Conservation (phyloP, 2,329 filamentous ascomycete species). For the Fusarium buxicola region DNA sequence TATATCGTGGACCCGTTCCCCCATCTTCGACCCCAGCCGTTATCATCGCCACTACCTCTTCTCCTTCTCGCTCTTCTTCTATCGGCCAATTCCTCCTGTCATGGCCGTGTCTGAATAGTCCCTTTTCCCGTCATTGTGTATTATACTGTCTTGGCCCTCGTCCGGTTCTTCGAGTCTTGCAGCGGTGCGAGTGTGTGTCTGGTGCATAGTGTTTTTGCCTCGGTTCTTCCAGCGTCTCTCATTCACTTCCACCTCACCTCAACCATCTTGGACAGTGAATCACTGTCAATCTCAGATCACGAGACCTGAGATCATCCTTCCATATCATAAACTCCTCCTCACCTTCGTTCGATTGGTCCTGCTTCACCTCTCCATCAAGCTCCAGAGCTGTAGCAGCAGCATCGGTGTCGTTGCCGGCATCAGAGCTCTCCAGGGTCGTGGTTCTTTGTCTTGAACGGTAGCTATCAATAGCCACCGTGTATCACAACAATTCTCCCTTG, state of each 20-base stretch:
- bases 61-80: constrained; percentile 40
- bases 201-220: constrained; percentile 45
- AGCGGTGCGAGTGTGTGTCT: constrained; percentile 42
- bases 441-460: constrained; percentile 15
- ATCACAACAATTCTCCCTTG: constrained; percentile 21
- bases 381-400: constrained; percentile 2
- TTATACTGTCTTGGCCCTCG: constrained; percentile 36
- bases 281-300: constrained; percentile 39
- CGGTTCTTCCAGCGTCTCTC: constrained; percentile 44
- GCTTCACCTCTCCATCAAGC: constrained; percentile 11
- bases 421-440: constrained; percentile 10
- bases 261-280: constrained; percentile 38
- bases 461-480: constrained; percentile 24
- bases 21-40: constrained; percentile 46
- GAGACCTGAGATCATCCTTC: constrained; percentile 26
- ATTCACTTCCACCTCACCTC: constrained; percentile 38
- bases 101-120: constrained; percentile 47
- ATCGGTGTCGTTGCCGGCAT: constrained; percentile 6
- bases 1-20: constrained; percentile 61
- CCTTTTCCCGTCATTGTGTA: constrained; percentile 44
- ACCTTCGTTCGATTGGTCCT: constrained; percentile 28
- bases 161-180: constrained; percentile 35
- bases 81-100: constrained; percentile 42
- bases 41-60: constrained; percentile 46
- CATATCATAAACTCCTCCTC: constrained; percentile 24